These are phyloP conservation scores for Cercospora berteroae DNA, from an alignment of 2,329 filamentous ascomycete genomes.

Conservation along the genomic window DNA sequence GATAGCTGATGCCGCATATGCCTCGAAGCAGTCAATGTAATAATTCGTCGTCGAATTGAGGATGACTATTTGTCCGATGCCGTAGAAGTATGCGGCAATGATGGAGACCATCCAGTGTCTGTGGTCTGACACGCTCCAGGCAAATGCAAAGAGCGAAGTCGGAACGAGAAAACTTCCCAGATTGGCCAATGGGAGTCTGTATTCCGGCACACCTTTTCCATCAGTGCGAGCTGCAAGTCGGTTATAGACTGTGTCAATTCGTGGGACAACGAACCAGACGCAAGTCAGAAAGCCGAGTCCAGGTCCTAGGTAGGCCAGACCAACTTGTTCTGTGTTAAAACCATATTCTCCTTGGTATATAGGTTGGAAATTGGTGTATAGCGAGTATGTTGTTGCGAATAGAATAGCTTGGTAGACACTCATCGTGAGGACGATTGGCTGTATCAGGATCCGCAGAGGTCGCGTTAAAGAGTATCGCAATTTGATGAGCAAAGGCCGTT, in stretches of 20 bases:
- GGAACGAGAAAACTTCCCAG: conserved; percentile 47
- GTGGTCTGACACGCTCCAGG: conserved; percentile 45
- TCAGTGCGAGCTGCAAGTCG: conserved; percentile 42
- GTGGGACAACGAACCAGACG: conserved; percentile 48
- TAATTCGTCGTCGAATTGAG: conserved; percentile 56
- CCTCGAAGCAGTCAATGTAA: conserved; percentile 54
- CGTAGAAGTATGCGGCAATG: conserved; percentile 49
- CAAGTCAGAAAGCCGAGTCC: conserved; percentile 46
- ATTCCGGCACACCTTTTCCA: conserved; percentile 45
- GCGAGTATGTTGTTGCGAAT: conserved; percentile 49
- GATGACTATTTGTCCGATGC: conserved; percentile 50
- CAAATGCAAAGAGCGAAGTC: conserved; percentile 45
- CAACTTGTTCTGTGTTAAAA: conserved; percentile 49
- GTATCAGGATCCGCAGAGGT: conserved; percentile 45
- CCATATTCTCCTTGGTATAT: conserved; percentile 47
- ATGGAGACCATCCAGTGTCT: conserved; percentile 45
- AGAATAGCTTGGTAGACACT: conserved; percentile 48
- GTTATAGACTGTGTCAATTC: conserved; percentile 51
- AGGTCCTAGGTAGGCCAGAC: conserved; percentile 47
- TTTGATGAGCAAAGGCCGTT: conserved; percentile 40
- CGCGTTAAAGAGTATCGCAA: conserved; percentile 41
- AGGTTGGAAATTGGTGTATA: conserved; percentile 51
- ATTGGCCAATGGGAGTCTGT: conserved; percentile 47
- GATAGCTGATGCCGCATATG: conserved; percentile 52
- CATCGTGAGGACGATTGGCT: conserved; percentile 50